Conservation (phyloP, 345 rosid species). For the Gossypium sturtianum region DNA sequence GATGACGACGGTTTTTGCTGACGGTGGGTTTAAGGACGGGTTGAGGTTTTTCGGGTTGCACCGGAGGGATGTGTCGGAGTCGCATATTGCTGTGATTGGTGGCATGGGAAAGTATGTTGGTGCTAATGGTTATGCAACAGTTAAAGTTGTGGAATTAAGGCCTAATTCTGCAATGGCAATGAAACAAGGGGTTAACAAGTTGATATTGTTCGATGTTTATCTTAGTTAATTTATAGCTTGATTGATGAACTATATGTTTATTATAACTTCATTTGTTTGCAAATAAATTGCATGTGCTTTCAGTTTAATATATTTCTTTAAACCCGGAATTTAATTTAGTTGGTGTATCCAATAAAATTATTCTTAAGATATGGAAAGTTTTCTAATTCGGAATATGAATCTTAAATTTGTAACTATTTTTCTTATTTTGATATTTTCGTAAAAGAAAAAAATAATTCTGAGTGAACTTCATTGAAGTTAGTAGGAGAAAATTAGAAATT, state of each 20-base stretch:
- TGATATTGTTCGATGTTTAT: slow-evolving; percentile 7
- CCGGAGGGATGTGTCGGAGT: slow-evolving; percentile 17
- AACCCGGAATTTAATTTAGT: neutral
- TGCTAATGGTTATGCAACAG: slow-evolving; percentile 10
- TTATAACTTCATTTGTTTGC: too few species aligned
- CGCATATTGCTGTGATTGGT: slow-evolving; percentile 3
- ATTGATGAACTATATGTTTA: neutral
- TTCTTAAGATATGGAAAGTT: neutral
- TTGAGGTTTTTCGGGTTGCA: slow-evolving; percentile 47
- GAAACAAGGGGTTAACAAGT: neutral
- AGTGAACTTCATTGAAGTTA: too few species aligned
- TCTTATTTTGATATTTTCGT: too few species aligned
- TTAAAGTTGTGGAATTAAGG: neutral
- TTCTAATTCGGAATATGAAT: too few species aligned
- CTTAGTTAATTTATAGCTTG: neutral
- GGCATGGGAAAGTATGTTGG: slow-evolving; percentile 1
- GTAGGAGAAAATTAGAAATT: too few species aligned
- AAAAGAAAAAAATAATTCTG: too few species aligned
- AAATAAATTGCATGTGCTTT: too few species aligned
- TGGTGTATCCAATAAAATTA: too few species aligned
- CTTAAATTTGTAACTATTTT: too few species aligned
- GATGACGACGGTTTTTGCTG: slow-evolving; percentile 28
- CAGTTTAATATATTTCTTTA: neutral
- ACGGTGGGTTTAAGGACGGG: slow-evolving; percentile 23
- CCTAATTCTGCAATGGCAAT: neutral